Percentiles rank a stretch among this genome's conserved stretches.
Evolutionary conservation across 441 rosid species (phyloP).

Genomic region (Mallotus repandus): DNA sequence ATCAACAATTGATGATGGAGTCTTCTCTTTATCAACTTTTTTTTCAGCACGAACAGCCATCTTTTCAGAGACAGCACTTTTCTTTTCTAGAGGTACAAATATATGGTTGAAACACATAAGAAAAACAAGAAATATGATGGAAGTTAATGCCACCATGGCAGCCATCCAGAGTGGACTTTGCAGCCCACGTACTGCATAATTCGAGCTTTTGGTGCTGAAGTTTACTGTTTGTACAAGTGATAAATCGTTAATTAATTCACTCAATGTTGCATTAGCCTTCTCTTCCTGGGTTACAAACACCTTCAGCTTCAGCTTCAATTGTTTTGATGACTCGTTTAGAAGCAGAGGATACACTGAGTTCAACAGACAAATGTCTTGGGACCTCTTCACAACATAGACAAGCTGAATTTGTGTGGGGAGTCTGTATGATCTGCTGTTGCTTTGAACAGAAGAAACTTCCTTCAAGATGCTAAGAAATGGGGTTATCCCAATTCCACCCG

Average conservation of each 20-base stretch:
- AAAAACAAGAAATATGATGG: constrained; percentile 45
- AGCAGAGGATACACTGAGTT: constrained; percentile 52
- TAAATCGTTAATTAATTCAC: constrained; percentile 40
- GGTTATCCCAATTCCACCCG: constrained; percentile 84
- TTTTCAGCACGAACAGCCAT: constrained; percentile 33
- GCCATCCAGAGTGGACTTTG: constrained; percentile 47
- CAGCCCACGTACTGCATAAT: constrained; percentile 46
- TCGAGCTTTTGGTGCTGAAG: constrained; percentile 38
- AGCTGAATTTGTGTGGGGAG: constrained; percentile 53
- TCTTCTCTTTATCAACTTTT: constrained; percentile 46
- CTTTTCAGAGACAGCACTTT: constrained; percentile 31
- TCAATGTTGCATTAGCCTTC: constrained; percentile 34
- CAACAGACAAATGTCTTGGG: constrained; percentile 56
- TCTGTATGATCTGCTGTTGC: constrained; percentile 32
- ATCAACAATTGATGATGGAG: constrained; percentile 63
- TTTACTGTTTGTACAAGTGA: constrained; percentile 44
- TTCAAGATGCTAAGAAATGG: constrained; percentile 77
- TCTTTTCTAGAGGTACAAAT: constrained; percentile 50
- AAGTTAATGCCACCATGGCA: constrained; percentile 39
- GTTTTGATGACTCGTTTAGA: constrained; percentile 35
- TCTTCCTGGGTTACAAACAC: constrained; percentile 66
- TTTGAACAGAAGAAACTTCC: constrained; percentile 45
- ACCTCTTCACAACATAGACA: constrained; percentile 49
- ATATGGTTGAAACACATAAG: constrained; percentile 53
- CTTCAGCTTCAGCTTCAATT: constrained; percentile 47